Base-by-base conservation (phyloP, 139 green algal genomes). In the Pseudopediastrum boryanum region DNA sequence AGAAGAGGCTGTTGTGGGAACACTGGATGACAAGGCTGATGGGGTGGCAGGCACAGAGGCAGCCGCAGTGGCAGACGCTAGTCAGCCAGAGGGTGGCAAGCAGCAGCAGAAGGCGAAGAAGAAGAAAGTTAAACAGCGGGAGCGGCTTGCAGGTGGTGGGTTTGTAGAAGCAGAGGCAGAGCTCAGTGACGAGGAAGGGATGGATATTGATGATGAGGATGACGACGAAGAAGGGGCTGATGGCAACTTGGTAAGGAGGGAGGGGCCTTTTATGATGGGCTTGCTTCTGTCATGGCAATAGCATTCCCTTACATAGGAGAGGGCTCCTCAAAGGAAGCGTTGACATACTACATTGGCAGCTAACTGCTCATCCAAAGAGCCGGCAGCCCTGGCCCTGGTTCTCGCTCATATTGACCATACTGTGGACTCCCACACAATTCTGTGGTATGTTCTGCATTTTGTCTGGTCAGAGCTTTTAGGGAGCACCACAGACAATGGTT, bases 131-230 rank as follows among this genome's bases (percentile, higher is more conserved):
- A 46, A 51, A 29, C 51, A 10, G 33, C 56, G 25, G 33, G 63
- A 38, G 3, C 6, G 9, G 25, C 13, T n/a, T 54, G 62, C 62
- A 44, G 75, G 38, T 67, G 35, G 46, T 58, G 62, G 66, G 21
- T 71, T 82, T 13, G 33, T 81, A 51, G 74, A 81, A 36, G 61
- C 63, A 25, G 74, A 81, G 62, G 61, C 61, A 29, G 74, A 81
- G 23, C 38, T 68, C 23, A 66, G 27, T 51, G 65, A 78, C 46
- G 58, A 77, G n/a, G 65, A 78, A 44, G 73, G 59, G 38, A 21
- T 38, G 7, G 31, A 56, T 36, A 39, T 12, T 5, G 61, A 58
- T 1, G 74, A 46, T 3, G 74, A 51, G 9, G 56, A 48, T 31
- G 74, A 74, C 25, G 74, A 66, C 41, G 74, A 71, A 61, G 59